phyloP scores from a whole-genome alignment of 371 early-diverging fungal genomes.

The Mucor racemosus region DNA sequence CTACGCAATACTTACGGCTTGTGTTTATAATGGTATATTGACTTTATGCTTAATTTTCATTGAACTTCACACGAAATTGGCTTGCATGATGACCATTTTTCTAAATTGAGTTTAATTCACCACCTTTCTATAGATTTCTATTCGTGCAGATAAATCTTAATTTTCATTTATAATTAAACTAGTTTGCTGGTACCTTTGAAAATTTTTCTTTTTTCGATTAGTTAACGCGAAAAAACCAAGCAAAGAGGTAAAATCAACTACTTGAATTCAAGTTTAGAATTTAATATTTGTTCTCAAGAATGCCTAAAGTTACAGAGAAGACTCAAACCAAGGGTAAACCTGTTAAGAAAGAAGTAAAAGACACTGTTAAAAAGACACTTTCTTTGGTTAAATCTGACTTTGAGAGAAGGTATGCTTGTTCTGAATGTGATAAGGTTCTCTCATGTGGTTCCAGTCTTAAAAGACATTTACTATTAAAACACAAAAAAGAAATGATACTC shows the following conservation, averaged over 20 bases:
- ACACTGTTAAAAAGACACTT: not conserved
- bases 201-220: not conserved
- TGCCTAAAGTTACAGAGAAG: not conserved
- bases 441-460: slow-evolving; percentile 1
- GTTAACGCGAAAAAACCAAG: not conserved
- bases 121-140: not conserved
- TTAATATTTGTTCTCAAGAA: not conserved
- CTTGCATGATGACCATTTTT: not conserved
- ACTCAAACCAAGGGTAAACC: not conserved
- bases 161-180: not conserved
- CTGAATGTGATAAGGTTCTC: not conserved
- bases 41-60: not conserved
- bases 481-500: not conserved
- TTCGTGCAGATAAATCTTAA: not conserved
- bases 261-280: no score
- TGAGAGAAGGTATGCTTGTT: not conserved
- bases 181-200: not conserved
- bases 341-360: not conserved
- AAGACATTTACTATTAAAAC: not conserved
- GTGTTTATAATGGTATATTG: no score
- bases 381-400: not conserved
- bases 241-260: not conserved
- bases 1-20: not conserved
- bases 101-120: no score
- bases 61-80: not conserved